phyloP scores from a whole-genome alignment of 495 filamentous ascomycete genomes.

The Sordaria brevicollis region DNA sequence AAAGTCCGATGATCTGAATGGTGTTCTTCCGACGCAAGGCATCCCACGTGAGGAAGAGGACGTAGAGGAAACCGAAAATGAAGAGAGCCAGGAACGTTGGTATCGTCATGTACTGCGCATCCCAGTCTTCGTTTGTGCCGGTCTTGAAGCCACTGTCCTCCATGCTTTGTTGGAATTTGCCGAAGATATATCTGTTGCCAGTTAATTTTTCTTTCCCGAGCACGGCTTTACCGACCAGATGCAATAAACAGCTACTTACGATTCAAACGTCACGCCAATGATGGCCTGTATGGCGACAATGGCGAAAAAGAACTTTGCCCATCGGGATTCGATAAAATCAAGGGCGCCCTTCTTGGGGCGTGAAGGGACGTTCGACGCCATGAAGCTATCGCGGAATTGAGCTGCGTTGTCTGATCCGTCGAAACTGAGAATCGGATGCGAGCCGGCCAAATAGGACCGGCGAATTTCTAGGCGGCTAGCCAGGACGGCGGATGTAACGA shows the following conservation, averaged over 20 bases:
- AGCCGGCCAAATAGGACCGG: constrained; percentile 29
- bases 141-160: background rate
- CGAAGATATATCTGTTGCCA: constrained; percentile 58
- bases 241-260: constrained; percentile 46
- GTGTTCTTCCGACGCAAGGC: constrained; percentile 92
- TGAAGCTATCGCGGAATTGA: constrained; percentile 16
- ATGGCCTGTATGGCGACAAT: constrained; percentile 65
- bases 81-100: constrained; percentile 91
- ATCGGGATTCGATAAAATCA: constrained; percentile 67
- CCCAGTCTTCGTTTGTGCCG: constrained; percentile 15
- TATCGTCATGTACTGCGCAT: constrained; percentile 53
- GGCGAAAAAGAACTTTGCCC: constrained; percentile 80
- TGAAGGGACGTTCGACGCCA: constrained; percentile 11
- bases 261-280: constrained; percentile 72
- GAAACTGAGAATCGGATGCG: constrained; percentile 24
- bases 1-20: constrained; percentile 95
- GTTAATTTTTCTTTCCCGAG: background rate
- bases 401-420: constrained; percentile 19
- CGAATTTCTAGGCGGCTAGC: constrained; percentile 26
- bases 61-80: constrained; percentile 92
- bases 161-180: constrained; percentile 50
- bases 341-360: constrained; percentile 30
- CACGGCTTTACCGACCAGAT: background rate
- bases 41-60: constrained; percentile 82
- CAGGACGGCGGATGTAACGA: constrained; percentile 23